phyloP scores from a whole-genome alignment of 441 rosid genomes.

The Corymbia calophylla region DNA sequence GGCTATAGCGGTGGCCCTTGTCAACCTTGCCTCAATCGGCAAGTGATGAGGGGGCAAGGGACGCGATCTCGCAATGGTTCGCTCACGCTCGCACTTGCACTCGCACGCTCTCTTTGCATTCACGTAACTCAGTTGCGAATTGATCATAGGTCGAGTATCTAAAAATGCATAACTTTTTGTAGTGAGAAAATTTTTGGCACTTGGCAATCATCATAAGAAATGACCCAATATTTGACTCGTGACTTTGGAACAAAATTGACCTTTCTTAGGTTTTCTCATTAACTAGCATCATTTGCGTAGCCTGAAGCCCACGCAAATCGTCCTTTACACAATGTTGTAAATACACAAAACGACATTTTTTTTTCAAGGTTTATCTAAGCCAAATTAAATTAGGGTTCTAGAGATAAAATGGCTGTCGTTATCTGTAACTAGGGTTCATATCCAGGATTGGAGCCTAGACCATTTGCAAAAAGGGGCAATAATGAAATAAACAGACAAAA shows the following conservation, averaged over 20 bases:
- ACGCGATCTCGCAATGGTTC: not conserved
- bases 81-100: rapidly evolving
- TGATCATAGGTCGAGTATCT: not conserved
- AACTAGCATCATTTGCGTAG: rapidly evolving
- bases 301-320: not conserved
- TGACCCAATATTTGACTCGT: not conserved
- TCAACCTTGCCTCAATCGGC: not conserved
- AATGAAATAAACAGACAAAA: not conserved
- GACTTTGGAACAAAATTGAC: not conserved
- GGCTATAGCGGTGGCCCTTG: not conserved
- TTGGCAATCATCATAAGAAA: not conserved
- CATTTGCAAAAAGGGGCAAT: rapidly evolving
- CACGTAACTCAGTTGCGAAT: no score
- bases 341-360: not conserved
- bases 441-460: not conserved
- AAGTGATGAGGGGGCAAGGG: not conserved
- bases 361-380: not conserved
- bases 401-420: rapidly evolving
- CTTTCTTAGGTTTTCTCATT: not conserved
- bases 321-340: not conserved
- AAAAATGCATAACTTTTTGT: no score
- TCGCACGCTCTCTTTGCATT: not conserved
- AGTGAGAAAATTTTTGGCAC: not conserved
- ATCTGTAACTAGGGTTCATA: not conserved
- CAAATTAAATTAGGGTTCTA: not conserved